Percentiles rank a stretch among this genome's conserved stretches.
Evolutionary conservation across 2,329 filamentous ascomycete species (phyloP).

Genomic region (Parascedosporium putredinis): DNA sequence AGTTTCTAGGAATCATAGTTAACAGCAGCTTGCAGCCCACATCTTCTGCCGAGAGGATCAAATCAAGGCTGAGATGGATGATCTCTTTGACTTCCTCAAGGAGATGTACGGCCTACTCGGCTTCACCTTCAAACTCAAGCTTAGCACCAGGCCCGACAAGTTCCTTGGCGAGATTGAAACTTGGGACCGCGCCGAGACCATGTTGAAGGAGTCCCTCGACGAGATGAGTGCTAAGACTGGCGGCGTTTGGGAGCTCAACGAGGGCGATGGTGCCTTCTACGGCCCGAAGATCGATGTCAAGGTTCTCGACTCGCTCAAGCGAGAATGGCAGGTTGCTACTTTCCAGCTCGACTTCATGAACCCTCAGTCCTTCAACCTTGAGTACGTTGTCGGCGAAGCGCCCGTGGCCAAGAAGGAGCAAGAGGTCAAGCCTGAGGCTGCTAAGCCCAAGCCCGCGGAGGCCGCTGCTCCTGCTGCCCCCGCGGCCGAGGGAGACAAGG

Average conservation of each 20-base stretch:
- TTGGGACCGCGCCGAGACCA: constrained; percentile 81
- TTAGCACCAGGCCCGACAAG: constrained; percentile 83
- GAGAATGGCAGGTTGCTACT: constrained; percentile 70
- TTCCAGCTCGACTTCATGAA: constrained; percentile 76
- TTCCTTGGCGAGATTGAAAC: constrained; percentile 77
- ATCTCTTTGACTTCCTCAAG: constrained; percentile 72
- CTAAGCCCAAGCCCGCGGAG: constrained; percentile 25
- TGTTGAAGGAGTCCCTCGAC: constrained; percentile 68
- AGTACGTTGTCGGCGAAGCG: constrained; percentile 58
- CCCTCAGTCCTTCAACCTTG: constrained; percentile 73
- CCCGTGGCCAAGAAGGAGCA: constrained; percentile 15
- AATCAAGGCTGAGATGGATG: constrained; percentile 57
- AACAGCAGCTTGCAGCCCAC: constrained; percentile 48
- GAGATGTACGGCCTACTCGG: constrained; percentile 24
- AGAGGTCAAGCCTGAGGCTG: constrained; percentile 17
- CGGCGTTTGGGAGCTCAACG: constrained; percentile 78
- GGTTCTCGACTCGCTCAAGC: constrained; percentile 38
- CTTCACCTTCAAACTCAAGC: constrained; percentile 77
- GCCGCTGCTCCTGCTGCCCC: constrained; percentile 19
- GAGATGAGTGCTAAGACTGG: constrained; percentile 55
- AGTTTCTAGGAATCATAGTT: no score
- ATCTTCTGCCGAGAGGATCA: constrained; percentile 88
- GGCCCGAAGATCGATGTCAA: constrained; percentile 98
- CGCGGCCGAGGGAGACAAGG: constrained; percentile 25
- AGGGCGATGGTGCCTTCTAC: constrained; percentile 95